Conservation (phyloP, 83 land plant species). For the Diphasiastrum complanatum region DNA sequence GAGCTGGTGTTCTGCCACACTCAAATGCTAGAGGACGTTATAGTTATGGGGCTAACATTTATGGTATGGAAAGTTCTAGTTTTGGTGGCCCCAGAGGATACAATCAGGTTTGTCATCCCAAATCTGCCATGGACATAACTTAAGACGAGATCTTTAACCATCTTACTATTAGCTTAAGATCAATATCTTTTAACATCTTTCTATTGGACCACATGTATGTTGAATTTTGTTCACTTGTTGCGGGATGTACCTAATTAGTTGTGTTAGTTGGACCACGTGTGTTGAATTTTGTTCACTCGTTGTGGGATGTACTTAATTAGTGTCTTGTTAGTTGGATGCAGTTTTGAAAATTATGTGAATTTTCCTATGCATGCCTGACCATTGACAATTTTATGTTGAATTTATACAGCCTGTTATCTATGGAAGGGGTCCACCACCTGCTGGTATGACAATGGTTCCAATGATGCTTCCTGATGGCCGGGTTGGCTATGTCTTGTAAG, state of each 20-base stretch:
- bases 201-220: background rate
- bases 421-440: constrained; percentile 76
- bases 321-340: too few species aligned
- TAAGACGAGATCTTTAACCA: too few species aligned
- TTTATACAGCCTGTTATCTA: constrained; percentile 74
- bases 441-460: constrained; percentile 88
- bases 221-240: background rate
- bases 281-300: background rate
- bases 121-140: background rate
- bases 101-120: constrained; percentile 40
- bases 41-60: constrained; percentile 61
- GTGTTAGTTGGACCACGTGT: background rate
- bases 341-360: too few species aligned
- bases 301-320: too few species aligned
- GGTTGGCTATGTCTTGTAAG: constrained; percentile 86
- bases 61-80: constrained; percentile 55
- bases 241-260: background rate
- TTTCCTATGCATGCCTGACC: background rate
- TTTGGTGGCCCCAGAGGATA: constrained; percentile 53
- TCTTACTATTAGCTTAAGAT: too few species aligned
- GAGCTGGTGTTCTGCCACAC: constrained; percentile 45
- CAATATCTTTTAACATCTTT: too few species aligned
- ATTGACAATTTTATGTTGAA: background rate
- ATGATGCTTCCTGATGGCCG: constrained; percentile 90
- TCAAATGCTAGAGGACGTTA: constrained; percentile 51